A percentile compares a stretch with the other conserved stretches of the same genome.
Evolutionary conservation across 2,329 filamentous ascomycete genomes (phyloP).

Genomic region (Xylariaceae sp.): DNA sequence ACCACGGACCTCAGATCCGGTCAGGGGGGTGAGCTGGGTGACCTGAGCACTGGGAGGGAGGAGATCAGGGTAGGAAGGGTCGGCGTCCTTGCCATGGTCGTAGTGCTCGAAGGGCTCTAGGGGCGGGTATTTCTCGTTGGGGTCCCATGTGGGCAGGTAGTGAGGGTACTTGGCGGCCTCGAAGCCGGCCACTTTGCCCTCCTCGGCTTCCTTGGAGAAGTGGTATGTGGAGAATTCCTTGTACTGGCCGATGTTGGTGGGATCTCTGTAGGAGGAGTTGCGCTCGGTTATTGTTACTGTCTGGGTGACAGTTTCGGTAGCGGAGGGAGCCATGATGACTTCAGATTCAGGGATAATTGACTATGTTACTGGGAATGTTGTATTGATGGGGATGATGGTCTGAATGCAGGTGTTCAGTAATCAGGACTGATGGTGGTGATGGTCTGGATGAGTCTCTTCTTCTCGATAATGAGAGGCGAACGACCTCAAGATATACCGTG

Average conservation of each 20-base stretch:
- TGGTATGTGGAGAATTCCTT: slow-evolving; percentile 26
- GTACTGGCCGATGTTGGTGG: slow-evolving; percentile 24
- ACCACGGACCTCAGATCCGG: slow-evolving; percentile 66
- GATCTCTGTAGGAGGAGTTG: slow-evolving; percentile 11
- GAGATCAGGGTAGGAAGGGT: slow-evolving; percentile 63
- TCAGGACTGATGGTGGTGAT: background rate
- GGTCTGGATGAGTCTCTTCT: background rate
- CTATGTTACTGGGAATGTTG: background rate
- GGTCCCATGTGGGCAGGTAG: slow-evolving; percentile 69
- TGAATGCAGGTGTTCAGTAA: background rate
- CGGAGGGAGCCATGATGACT: slow-evolving; percentile 32
- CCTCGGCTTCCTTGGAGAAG: slow-evolving; percentile 29
- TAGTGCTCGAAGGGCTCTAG: slow-evolving; percentile 65
- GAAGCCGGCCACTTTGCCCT: slow-evolving; percentile 27
- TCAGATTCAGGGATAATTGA: background rate
- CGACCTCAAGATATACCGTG: slow-evolving; percentile 1
- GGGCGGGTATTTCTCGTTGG: slow-evolving; percentile 58
- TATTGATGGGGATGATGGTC: background rate
- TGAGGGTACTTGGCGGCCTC: slow-evolving; percentile 51
- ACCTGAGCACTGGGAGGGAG: slow-evolving; percentile 49
- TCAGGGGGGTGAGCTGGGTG: slow-evolving; percentile 63
- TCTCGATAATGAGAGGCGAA: background rate
- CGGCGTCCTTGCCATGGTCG: slow-evolving; percentile 71
- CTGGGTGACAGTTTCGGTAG: slow-evolving; percentile 28
- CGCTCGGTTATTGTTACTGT: slow-evolving; percentile 17